Percentiles rank a stretch among this genome's conserved stretches.
These are phyloP conservation scores for Tillandsia leiboldiana DNA, from an alignment of 176 grass and related monocot species.

Conservation along the genomic window DNA sequence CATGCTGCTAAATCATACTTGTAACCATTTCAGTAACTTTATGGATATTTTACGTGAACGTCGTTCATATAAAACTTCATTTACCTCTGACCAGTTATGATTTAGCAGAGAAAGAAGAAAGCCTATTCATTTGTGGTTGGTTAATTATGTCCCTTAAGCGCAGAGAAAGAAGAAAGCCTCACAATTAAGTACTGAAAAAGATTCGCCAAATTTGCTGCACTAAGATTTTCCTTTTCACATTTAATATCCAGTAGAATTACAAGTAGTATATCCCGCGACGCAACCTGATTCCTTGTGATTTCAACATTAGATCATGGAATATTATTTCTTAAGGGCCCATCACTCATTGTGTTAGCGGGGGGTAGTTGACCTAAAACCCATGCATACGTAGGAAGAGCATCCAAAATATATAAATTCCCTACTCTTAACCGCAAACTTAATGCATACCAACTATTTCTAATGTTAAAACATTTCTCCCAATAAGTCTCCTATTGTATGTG, in stretches of 20 bases:
- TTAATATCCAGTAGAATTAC: not conserved
- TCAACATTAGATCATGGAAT: not conserved
- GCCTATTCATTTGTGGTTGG: no score
- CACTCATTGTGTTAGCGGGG: not conserved
- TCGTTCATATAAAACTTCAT: no score
- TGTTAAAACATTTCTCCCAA: no score
- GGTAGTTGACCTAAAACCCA: slow-evolving; percentile 3
- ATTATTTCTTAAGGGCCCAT: not conserved
- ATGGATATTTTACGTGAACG: no score
- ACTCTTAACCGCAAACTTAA: not conserved
- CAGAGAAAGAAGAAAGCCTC: not conserved
- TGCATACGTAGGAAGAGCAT: not conserved
- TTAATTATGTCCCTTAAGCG: not conserved
- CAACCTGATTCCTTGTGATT: not conserved
- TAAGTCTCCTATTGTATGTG: no score
- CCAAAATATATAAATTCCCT: not conserved
- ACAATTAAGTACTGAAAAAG: not conserved
- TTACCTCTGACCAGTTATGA: no score
- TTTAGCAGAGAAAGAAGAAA: no score
- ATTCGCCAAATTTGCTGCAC: not conserved
- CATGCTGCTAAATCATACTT: no score
- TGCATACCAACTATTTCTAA: no score
- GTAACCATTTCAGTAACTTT: no score
- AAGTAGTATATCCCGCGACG: not conserved
- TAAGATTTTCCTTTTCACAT: not conserved